Percentiles rank a stretch among this genome's conserved stretches.
phyloP scores from a whole-genome alignment of 2,329 filamentous ascomycete species.

The Dichotomopilus funicola region DNA sequence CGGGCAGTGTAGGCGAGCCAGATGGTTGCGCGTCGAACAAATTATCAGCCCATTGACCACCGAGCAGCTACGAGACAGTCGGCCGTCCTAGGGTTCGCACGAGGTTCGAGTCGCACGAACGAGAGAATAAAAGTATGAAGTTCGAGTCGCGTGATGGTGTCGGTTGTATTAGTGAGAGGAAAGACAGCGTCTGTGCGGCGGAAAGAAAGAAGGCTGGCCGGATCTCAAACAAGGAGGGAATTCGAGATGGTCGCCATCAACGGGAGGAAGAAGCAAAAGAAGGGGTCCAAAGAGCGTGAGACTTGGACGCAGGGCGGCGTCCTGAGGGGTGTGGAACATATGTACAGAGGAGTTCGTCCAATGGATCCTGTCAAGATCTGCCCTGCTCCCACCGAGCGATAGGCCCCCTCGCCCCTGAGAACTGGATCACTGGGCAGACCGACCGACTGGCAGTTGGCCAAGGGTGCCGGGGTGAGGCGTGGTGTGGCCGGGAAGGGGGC shows the following conservation, averaged over 20 bases:
- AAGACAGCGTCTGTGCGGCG: too few relatives aligned
- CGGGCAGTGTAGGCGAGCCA: background rate
- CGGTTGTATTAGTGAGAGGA: background rate
- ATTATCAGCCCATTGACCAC: slow-evolving; percentile 15
- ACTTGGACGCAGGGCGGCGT: slow-evolving; percentile 8
- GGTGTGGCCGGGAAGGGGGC: slow-evolving; percentile 7
- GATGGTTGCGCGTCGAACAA: background rate
- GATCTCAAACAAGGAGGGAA: slow-evolving; percentile 21
- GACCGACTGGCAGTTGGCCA: background rate
- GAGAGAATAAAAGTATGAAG: too few relatives aligned
- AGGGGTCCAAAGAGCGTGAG: background rate
- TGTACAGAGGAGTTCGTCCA: background rate
- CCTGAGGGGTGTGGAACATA: slow-evolving; percentile 17
- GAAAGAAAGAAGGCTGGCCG: background rate
- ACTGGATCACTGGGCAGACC: background rate
- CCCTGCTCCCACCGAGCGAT: background rate
- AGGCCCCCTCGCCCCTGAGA: too few relatives aligned
- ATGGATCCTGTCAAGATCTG: slow-evolving; percentile 16
- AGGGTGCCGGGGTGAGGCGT: slow-evolving; percentile 3
- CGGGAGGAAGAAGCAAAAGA: slow-evolving; percentile 4
- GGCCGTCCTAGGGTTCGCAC: too few relatives aligned
- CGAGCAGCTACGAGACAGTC: background rate
- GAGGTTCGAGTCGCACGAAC: too few relatives aligned
- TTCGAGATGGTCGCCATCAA: slow-evolving; percentile 14
- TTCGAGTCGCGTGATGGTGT: background rate